A percentile compares a stretch with the other conserved stretches of the same genome.
Conservation (phyloP, 345 rosid genomes). For the Rubroshorea leprosula region DNA sequence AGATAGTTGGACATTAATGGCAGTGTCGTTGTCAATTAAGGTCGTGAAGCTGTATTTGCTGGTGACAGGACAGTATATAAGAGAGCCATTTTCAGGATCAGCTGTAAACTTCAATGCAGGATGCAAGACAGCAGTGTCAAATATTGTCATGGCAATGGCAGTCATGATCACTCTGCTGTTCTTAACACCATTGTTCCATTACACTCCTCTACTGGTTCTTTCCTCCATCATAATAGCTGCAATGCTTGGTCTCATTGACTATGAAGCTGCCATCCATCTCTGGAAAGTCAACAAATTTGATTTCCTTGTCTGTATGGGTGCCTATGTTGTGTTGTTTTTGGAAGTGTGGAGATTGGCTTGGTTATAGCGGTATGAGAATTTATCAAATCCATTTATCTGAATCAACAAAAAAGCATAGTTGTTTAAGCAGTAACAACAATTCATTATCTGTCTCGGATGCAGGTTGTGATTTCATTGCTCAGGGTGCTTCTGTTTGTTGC, state of each 20-base stretch:
- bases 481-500: slow-evolving; percentile 72
- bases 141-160: slow-evolving; percentile 77
- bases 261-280: slow-evolving; percentile 66
- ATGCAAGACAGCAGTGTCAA: slow-evolving; percentile 82
- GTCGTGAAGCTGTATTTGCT: too few species aligned
- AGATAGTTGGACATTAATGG: too few species aligned
- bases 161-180: slow-evolving; percentile 62
- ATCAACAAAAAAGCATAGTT: too few species aligned
- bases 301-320: slow-evolving; percentile 63
- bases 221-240: slow-evolving; percentile 78
- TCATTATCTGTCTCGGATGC: slow-evolving; percentile 1
- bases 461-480: slow-evolving; percentile 68
- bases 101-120: slow-evolving; percentile 96
- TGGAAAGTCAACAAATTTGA: slow-evolving; percentile 82
- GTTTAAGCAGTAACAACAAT: neutral
- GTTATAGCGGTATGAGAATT: slow-evolving; percentile 46
- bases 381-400: too few species aligned
- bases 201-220: slow-evolving; percentile 78
- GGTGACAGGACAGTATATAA: too few species aligned
- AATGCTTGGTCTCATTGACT: slow-evolving; percentile 84
- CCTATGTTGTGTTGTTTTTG: slow-evolving; percentile 68
- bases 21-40: too few species aligned
- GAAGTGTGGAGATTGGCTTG: slow-evolving; percentile 65
- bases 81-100: slow-evolving; percentile 87
- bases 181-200: slow-evolving; percentile 71